These are phyloP conservation scores for Candida mattraensis DNA, from an alignment of 805 yeast species.

Conservation along the genomic window DNA sequence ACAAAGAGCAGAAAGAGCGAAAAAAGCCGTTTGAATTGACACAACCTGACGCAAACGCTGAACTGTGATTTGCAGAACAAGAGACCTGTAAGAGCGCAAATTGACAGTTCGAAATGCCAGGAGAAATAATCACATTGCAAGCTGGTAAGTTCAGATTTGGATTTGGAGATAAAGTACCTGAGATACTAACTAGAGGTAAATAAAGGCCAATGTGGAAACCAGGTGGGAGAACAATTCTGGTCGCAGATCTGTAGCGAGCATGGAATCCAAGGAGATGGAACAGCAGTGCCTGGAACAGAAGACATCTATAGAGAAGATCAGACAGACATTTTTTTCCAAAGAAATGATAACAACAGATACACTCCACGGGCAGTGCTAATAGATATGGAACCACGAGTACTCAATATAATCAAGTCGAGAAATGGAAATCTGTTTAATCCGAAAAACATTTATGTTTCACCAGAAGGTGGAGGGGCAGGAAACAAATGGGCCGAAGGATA, in stretches of 20 bases:
- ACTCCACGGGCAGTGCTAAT: conserved; percentile 86
- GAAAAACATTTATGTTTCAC: conserved; percentile 72
- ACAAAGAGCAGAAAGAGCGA: too few species aligned
- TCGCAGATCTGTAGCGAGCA: conserved; percentile 83
- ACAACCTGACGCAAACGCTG: too few species aligned
- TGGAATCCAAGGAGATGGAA: conserved; percentile 71
- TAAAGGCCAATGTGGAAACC: conserved; percentile 93
- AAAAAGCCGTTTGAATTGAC: too few species aligned
- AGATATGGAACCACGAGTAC: conserved; percentile 89
- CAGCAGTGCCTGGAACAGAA: conserved; percentile 40
- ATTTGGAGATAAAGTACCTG: not conserved
- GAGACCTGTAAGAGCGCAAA: too few species aligned
- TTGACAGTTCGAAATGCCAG: conserved; percentile 46
- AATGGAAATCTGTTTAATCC: conserved; percentile 73
- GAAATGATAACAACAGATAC: conserved; percentile 66
- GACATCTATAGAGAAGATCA: conserved; percentile 55
- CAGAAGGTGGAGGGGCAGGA: conserved; percentile 92
- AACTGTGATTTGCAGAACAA: too few species aligned
- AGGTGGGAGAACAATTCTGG: conserved; percentile 93
- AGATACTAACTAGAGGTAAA: conserved; percentile 1
- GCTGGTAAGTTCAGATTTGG: conserved; percentile 39
- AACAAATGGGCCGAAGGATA: conserved; percentile 96
- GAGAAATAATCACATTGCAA: conserved; percentile 71
- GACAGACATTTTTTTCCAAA: conserved; percentile 79
- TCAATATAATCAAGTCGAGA: conserved; percentile 53